Conservation (phyloP, 371 early-diverging fungal genomes). For the Mortierella sp. region DNA sequence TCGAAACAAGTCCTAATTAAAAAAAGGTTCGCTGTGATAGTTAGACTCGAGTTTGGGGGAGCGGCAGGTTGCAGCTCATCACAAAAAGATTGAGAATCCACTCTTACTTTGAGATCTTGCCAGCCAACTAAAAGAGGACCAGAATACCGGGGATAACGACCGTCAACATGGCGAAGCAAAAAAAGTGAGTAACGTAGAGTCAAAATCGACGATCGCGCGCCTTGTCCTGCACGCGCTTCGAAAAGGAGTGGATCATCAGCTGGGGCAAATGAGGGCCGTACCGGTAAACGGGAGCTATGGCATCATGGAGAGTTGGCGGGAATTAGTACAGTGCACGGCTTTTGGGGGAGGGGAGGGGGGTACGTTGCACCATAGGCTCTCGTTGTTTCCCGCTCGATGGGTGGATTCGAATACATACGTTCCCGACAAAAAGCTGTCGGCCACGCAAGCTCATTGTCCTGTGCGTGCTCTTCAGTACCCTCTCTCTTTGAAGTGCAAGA, state of each 20-base stretch:
- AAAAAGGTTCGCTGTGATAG: neutral
- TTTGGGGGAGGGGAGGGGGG: too few relatives aligned
- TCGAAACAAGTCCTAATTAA: conserved; percentile 54
- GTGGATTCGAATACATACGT: conserved; percentile 15
- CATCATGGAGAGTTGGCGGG: too few relatives aligned
- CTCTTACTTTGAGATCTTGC: conserved; percentile 43
- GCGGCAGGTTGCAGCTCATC: neutral
- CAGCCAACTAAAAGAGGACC: conserved; percentile 29
- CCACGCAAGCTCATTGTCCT: conserved; percentile 43
- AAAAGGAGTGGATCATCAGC: neutral
- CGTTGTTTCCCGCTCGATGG: neutral
- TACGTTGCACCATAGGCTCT: neutral
- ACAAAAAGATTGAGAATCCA: neutral
- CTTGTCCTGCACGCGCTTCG: too few relatives aligned
- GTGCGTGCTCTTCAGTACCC: conserved; percentile 3
- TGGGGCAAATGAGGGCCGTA: neutral
- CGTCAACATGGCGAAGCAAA: neutral
- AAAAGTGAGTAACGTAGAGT: too few relatives aligned
- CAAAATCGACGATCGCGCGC: too few relatives aligned
- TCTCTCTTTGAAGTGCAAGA: neutral
- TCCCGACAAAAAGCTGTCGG: conserved; percentile 47
- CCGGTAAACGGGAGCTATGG: conserved; percentile 31
- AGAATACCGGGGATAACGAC: too few relatives aligned
- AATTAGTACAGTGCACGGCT: too few relatives aligned
- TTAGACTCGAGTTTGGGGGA: too few relatives aligned